A percentile compares a stretch with the other conserved stretches of the same genome.
These are phyloP conservation scores for Eimeria zaria DNA, from an alignment of 169 alveolate genomes.

Conservation along the genomic window DNA sequence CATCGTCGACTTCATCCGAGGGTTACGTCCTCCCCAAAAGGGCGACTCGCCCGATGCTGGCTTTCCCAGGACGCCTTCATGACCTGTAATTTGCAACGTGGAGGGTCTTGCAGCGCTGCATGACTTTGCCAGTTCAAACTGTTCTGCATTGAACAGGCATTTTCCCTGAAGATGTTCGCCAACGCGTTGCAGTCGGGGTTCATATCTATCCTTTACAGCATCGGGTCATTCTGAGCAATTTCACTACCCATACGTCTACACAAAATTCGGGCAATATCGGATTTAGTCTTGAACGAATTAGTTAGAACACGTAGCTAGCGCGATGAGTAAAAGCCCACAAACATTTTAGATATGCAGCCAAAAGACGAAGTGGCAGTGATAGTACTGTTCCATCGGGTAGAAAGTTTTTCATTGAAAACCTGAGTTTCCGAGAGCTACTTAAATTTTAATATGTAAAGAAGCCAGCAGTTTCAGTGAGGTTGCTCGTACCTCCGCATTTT, in stretches of 20 bases:
- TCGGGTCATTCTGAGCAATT: slow-evolving; percentile 91
- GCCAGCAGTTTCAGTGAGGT: neutral
- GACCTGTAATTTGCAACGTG: neutral
- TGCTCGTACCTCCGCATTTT: neutral
- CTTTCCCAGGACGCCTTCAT: neutral
- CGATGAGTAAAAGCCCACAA: neutral
- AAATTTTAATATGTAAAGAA: neutral
- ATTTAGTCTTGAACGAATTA: neutral
- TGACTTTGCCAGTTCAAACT: neutral
- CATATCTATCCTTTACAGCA: slow-evolving; percentile 96
- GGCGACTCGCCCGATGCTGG: slow-evolving; percentile 9
- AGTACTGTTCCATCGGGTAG: neutral
- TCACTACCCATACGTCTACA: neutral
- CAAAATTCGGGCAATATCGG: neutral
- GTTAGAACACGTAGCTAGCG: neutral
- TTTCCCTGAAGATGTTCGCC: slow-evolving; percentile 93
- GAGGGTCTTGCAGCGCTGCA: slow-evolving; percentile 23
- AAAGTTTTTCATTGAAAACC: neutral
- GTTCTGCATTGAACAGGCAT: neutral
- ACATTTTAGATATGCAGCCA: neutral
- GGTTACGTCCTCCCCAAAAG: slow-evolving; percentile 23
- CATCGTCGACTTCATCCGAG: neutral
- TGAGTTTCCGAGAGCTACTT: neutral
- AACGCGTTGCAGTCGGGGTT: slow-evolving; percentile 97
- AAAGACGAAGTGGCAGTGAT: neutral